Percentiles rank a stretch among this genome's conserved stretches.
Conservation (phyloP, 1,284 basidiomycete genomes). For the Xerocomus minutiporus region DNA sequence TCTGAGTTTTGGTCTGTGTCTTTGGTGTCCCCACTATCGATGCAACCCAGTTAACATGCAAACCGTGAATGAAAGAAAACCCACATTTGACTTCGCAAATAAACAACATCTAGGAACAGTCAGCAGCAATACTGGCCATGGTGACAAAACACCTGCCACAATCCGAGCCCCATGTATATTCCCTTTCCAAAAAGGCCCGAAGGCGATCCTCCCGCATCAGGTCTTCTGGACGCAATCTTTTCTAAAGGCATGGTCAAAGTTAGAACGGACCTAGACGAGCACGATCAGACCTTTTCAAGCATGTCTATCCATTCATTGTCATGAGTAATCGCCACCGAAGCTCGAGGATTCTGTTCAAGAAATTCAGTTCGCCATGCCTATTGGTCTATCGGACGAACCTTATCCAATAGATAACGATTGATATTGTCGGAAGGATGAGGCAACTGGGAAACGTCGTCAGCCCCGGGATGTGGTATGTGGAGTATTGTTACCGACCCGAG, state of each 20-base stretch:
- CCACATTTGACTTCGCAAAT: not conserved
- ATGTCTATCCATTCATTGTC: not conserved
- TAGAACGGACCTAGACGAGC: not conserved
- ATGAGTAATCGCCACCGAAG: not conserved
- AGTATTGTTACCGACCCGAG: not conserved
- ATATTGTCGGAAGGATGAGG: slow-evolving; percentile 4
- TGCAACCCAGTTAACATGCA: not conserved
- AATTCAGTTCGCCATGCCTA: not conserved
- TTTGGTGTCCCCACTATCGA: not conserved
- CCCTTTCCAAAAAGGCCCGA: not conserved
- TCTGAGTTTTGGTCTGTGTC: not conserved
- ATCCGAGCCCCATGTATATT: not conserved
- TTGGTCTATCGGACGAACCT: not conserved
- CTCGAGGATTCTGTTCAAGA: not conserved
- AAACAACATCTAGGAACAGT: not conserved
- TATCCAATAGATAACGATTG: slow-evolving; percentile 4
- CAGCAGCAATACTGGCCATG: not conserved
- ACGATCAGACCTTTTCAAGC: not conserved
- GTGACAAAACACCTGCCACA: not conserved
- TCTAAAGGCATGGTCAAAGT: not conserved
- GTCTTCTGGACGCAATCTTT: not conserved
- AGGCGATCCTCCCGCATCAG: not conserved
- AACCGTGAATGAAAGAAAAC: not conserved
- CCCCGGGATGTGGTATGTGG: not conserved
- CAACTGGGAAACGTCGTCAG: not conserved